These are phyloP conservation scores for Forsythia suspensa DNA, from an alignment of 257 asterid species.

Conservation along the genomic window DNA sequence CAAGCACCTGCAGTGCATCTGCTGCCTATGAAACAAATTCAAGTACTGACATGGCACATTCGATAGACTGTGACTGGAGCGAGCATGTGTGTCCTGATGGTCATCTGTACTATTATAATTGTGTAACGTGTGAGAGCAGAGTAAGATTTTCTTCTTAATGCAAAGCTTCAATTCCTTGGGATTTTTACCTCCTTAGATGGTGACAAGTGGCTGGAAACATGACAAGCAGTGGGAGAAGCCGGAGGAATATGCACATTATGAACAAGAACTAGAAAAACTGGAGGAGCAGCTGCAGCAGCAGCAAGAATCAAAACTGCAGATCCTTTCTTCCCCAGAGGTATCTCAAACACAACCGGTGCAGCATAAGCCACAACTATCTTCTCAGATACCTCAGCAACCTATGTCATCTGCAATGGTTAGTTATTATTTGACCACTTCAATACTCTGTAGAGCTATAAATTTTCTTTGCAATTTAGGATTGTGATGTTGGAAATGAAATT, in stretches of 20 bases:
- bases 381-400: background rate
- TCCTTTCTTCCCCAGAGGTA: conserved; percentile 37
- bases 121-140: conserved; percentile 83
- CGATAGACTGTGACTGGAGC: conserved; percentile 86
- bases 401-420: background rate
- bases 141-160: conserved; percentile 30
- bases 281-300: conserved; percentile 38
- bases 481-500: background rate
- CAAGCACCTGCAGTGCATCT: conserved; percentile 30
- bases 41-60: conserved; percentile 35
- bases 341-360: conserved; percentile 28
- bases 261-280: conserved; percentile 52
- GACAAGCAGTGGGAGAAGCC: conserved; percentile 85
- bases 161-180: background rate
- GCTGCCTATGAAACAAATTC: conserved; percentile 34
- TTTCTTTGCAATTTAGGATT: background rate
- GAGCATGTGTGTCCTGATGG: conserved; percentile 93
- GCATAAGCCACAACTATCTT: conserved; percentile 14
- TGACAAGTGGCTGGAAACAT: conserved; percentile 23
- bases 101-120: conserved; percentile 68
- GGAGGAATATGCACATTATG: conserved; percentile 60
- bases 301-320: conserved; percentile 34
- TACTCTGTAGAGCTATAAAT: background rate
- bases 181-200: conserved; percentile 18
- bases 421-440: background rate